Conservation (phyloP, 345 rosid genomes). For the Eucalyptus tenuipes region DNA sequence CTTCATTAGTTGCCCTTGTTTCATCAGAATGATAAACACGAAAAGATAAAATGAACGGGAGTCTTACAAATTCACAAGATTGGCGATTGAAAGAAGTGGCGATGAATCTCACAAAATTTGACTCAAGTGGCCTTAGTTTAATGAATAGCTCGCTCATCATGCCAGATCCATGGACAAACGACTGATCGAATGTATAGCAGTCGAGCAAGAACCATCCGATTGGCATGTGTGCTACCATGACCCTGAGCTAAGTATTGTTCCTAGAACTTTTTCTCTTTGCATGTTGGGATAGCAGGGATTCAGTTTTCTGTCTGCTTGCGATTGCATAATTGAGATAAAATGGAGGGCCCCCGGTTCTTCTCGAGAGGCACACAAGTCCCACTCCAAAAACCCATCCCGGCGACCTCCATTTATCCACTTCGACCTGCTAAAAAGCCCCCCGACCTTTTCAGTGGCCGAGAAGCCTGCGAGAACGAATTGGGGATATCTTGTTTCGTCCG, state of each 20-base stretch:
- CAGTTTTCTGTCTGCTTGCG: background rate
- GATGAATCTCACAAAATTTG: background rate
- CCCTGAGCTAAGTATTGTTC: background rate
- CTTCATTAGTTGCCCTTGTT: background rate
- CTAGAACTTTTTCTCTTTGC: background rate
- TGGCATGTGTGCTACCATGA: background rate
- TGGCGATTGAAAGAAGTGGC: background rate
- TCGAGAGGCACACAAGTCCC: background rate
- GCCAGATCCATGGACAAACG: background rate
- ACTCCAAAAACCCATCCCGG: background rate
- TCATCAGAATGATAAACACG: background rate
- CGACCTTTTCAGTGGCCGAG: background rate
- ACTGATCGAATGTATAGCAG: background rate
- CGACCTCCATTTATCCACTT: background rate
- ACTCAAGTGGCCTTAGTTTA: background rate
- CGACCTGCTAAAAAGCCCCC: background rate
- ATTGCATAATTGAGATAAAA: background rate
- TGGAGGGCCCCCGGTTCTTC: background rate
- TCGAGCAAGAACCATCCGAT: background rate
- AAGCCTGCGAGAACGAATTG: background rate
- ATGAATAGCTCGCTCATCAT: background rate
- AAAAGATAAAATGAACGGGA: background rate
- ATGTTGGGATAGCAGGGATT: background rate
- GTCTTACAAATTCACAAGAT: background rate
- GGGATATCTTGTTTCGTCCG: background rate